These are phyloP conservation scores for Cutaneotrichosporon sp. DNA, from an alignment of 1,284 basidiomycete species.

Conservation along the genomic window DNA sequence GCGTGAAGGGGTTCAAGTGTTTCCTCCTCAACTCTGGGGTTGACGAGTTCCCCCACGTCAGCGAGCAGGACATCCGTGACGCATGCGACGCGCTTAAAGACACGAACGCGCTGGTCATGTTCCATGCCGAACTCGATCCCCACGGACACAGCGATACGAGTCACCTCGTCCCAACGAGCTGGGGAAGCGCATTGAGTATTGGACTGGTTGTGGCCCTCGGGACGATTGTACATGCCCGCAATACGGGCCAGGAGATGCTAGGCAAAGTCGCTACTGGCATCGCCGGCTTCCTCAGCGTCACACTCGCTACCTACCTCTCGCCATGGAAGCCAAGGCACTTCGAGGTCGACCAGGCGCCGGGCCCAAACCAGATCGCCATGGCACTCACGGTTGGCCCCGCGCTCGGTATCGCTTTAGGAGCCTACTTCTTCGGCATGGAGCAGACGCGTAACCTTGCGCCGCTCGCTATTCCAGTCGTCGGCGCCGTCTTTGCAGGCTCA, in stretches of 20 bases:
- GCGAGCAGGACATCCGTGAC: conserved; percentile 63
- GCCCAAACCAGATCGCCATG: conserved; percentile 7
- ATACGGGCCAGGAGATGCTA: neutral
- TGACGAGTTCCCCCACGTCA: conserved; percentile 89
- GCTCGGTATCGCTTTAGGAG: neutral
- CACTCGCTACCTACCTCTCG: conserved; percentile 8
- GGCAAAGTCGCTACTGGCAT: neutral
- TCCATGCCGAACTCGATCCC: conserved; percentile 82
- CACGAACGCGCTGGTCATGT: conserved; percentile 73
- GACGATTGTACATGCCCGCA: neutral
- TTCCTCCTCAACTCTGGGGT: conserved; percentile 92
- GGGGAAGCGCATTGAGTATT: conserved; percentile 4
- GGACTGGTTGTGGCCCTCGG: neutral
- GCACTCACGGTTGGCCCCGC: conserved; percentile 3
- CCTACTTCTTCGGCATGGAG: neutral
- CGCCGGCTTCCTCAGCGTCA: neutral
- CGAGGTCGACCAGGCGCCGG: conserved; percentile 9
- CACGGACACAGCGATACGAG: conserved; percentile 19
- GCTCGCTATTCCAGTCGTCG: neutral
- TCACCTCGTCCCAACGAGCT: neutral
- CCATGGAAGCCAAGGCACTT: conserved; percentile 7
- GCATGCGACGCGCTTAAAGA: conserved; percentile 61
- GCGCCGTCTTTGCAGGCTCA: conserved; percentile 12
- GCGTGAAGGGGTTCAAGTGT: conserved; percentile 92
- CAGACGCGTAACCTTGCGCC: neutral